A percentile compares a stretch with the other conserved stretches of the same genome.
These are phyloP conservation scores for Rhynchosporium graminicola DNA, from an alignment of 2,329 filamentous ascomycete genomes.

Conservation along the genomic window DNA sequence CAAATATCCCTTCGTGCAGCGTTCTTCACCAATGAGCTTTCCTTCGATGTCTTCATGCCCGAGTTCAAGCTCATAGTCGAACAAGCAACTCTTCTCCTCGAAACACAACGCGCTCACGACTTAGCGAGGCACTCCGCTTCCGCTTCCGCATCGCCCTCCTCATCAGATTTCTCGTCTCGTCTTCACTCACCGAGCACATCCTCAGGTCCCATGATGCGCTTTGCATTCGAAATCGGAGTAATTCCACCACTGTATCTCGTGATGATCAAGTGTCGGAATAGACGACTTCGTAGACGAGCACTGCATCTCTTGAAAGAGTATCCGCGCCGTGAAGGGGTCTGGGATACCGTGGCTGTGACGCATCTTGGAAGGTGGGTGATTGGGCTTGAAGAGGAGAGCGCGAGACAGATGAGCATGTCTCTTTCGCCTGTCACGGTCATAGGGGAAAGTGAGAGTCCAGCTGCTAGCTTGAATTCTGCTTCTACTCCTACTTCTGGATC, in stretches of 20 bases:
- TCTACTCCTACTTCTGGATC: background rate
- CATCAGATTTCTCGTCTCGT: background rate
- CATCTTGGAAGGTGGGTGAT: constrained; percentile 29
- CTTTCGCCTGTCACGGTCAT: background rate
- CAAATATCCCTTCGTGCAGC: constrained; percentile 26
- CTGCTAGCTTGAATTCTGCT: background rate
- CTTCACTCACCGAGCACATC: background rate
- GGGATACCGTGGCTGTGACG: constrained; percentile 48
- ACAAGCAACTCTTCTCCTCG: constrained; percentile 15
- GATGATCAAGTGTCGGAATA: constrained; percentile 63
- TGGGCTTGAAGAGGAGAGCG: constrained; percentile 28
- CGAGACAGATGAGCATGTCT: constrained; percentile 13
- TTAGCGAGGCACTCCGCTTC: background rate
- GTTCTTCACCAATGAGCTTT: constrained; percentile 26
- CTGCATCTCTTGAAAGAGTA: constrained; percentile 60
- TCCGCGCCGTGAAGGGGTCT: constrained; percentile 65
- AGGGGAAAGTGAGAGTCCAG: constrained; percentile 4
- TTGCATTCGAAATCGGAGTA: constrained; percentile 63
- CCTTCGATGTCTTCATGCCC: constrained; percentile 27
- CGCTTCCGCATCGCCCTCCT: background rate
- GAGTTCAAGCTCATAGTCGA: constrained; percentile 25
- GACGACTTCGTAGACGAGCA: constrained; percentile 56
- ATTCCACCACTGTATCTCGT: constrained; percentile 64
- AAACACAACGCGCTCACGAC: constrained; percentile 17
- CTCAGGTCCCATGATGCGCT: constrained; percentile 39